These are phyloP conservation scores for Chloranthus sessilifolius DNA, from an alignment of 164 flowering plant genomes.

Conservation along the genomic window DNA sequence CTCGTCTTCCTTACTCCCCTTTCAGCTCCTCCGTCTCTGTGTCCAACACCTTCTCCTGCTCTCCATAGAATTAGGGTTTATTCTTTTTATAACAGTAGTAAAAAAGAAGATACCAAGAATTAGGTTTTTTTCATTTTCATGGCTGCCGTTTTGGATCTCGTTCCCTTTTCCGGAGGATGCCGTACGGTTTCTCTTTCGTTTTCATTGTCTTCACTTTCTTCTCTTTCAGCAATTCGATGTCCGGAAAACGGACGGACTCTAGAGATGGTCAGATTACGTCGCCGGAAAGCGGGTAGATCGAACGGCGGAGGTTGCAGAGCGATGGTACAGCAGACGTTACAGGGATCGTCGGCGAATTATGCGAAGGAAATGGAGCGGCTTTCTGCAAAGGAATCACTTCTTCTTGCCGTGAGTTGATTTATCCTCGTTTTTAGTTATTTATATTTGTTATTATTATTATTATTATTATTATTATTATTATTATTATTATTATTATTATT, in stretches of 20 bases:
- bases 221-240: neutral
- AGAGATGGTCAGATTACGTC: neutral
- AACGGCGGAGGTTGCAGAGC: slow-evolving; percentile 28
- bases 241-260: slow-evolving; percentile 13
- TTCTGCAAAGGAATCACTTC: slow-evolving; percentile 87
- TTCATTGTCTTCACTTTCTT: slow-evolving; percentile 9
- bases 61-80: neutral
- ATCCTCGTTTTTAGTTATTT: no score
- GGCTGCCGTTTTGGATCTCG: slow-evolving; percentile 24
- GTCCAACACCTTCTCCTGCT: neutral
- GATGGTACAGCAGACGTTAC: slow-evolving; percentile 57
- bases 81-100: no score
- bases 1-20: no score
- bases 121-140: slow-evolving; percentile 14
- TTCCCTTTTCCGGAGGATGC: slow-evolving; percentile 17
- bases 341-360: slow-evolving; percentile 69
- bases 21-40: neutral
- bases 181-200: slow-evolving; percentile 15
- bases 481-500: no score
- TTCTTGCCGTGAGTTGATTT: slow-evolving; percentile 75
- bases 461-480: no score
- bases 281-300: slow-evolving; percentile 17
- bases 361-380: slow-evolving; percentile 93
- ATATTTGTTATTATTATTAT: no score
- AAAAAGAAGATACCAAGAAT: no score